A percentile compares a stretch with the other conserved stretches of the same genome.
These are phyloP conservation scores for Backusella liffmaniae DNA, from an alignment of 192 early-diverging fungal genomes.

Conservation along the genomic window DNA sequence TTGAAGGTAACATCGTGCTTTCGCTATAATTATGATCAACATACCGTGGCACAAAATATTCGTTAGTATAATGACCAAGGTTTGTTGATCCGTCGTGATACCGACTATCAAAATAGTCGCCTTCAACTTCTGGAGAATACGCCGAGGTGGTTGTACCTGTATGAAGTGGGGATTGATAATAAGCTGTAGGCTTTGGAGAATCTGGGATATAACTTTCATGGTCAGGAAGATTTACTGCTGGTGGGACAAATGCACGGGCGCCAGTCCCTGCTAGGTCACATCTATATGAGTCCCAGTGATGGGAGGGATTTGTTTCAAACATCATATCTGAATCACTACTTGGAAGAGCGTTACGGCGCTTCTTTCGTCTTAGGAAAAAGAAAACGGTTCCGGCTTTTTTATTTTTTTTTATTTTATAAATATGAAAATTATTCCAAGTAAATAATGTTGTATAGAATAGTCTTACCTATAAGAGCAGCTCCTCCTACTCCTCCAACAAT, in stretches of 20 bases:
- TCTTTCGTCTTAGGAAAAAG: background rate
- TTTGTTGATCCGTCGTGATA: background rate
- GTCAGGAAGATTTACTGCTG: background rate
- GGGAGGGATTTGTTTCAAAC: background rate
- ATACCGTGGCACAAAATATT: background rate
- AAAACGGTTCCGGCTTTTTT: background rate
- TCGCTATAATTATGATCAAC: background rate
- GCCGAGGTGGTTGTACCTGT: background rate
- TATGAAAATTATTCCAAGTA: background rate
- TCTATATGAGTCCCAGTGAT: background rate
- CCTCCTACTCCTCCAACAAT: background rate
- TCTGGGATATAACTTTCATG: background rate
- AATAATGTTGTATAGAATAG: background rate
- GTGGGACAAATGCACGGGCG: background rate
- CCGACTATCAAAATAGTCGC: background rate
- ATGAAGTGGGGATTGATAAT: conserved; percentile 3
- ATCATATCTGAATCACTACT: background rate
- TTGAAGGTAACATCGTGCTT: background rate
- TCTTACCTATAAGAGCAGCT: background rate
- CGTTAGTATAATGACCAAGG: background rate
- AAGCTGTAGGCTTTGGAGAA: background rate
- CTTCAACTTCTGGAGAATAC: background rate
- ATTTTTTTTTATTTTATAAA: background rate
- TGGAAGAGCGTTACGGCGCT: background rate
- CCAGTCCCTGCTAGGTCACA: background rate